Evolutionary conservation across 352 stramenopile species (phyloP), one percentile per base, ranked within the genome.

Genomic region (Aphanomyces euteiches): DNA sequence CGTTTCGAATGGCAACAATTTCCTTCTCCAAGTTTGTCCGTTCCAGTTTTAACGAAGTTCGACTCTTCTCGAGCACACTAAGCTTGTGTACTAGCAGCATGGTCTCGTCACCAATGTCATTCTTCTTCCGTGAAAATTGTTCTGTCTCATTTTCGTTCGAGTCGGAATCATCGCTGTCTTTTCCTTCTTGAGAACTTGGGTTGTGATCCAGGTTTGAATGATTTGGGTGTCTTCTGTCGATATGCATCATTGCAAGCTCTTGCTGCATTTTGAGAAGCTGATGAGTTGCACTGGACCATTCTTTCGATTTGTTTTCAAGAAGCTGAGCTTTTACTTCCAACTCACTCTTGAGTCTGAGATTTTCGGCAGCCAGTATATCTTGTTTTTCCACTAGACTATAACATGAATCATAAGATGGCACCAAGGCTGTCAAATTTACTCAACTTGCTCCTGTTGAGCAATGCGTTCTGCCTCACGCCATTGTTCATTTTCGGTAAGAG

Each of bases 281-380:
- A 36, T 90, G 80, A 0, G 84, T 94, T 6, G 87, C 87, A 40
- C 72, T 88, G 0, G 87, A 92, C 87, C 85, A 94, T 8, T 85
- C 87, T 47, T 83, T 84, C 3, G 85, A 92, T 59, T 94, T 94
- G 63, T 94, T 94, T 40, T 87, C 81, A 17, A 94, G 63, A 19
- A 94, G 70, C 69, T 91, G 89, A 7, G 83, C 90, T 72, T 94
- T 94, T 56, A 93, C 77, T 40, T 91, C 77, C 37, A 94, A 64
- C 47, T 94, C 87, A 10, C 80, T 82, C 72, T 89, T 89, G 7
- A 94, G 75, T 0, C 83, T 76, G 54, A 83, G 43, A 38, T 93
- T 94, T 47, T 94, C 87, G 0, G 81, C 85, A 69, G 91, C 83
- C 2, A 94, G 73, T 2, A 80, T 79, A 17, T 78, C 82, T 60